A percentile compares a stretch with the other conserved stretches of the same genome.
phyloP scores from a whole-genome alignment of 805 yeast genomes.

The Millerozyma acaciae region DNA sequence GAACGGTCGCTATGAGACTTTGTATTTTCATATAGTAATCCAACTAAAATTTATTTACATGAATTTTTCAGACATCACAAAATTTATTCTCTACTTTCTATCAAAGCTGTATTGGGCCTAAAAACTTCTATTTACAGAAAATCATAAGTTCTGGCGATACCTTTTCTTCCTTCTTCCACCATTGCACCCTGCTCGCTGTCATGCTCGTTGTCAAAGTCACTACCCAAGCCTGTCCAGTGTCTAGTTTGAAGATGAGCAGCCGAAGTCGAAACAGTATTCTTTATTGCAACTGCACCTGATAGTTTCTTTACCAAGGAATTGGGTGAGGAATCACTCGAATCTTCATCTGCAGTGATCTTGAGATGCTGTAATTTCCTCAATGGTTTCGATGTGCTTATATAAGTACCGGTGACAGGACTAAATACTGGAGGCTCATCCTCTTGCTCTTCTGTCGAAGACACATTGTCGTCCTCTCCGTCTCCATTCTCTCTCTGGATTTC shows the following conservation, averaged over 20 bases:
- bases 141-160: conserved; percentile 86
- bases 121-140: too few relatives aligned
- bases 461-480: conserved; percentile 16
- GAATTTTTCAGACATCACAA: too few relatives aligned
- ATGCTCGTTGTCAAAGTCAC: conserved; percentile 59
- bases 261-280: conserved; percentile 83
- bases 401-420: conserved; percentile 82
- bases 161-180: conserved; percentile 78
- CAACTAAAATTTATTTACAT: too few relatives aligned
- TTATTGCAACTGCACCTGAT: conserved; percentile 58
- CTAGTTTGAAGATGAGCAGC: conserved; percentile 71
- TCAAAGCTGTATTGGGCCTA: too few relatives aligned
- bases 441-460: conserved; percentile 18
- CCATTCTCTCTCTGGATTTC: conserved; percentile 23
- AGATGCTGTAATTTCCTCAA: conserved; percentile 63
- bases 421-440: conserved; percentile 73
- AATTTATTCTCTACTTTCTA: too few relatives aligned
- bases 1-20: too few relatives aligned
- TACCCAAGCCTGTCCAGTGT: conserved; percentile 87
- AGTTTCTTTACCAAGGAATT: conserved; percentile 48
- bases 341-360: conserved; percentile 48
- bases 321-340: conserved; percentile 11
- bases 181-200: conserved; percentile 64
- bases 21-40: too few relatives aligned
- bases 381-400: conserved; percentile 69